These are phyloP conservation scores for Leishmania braziliensis DNA, from an alignment of 208 protist species.

Conservation along the genomic window DNA sequence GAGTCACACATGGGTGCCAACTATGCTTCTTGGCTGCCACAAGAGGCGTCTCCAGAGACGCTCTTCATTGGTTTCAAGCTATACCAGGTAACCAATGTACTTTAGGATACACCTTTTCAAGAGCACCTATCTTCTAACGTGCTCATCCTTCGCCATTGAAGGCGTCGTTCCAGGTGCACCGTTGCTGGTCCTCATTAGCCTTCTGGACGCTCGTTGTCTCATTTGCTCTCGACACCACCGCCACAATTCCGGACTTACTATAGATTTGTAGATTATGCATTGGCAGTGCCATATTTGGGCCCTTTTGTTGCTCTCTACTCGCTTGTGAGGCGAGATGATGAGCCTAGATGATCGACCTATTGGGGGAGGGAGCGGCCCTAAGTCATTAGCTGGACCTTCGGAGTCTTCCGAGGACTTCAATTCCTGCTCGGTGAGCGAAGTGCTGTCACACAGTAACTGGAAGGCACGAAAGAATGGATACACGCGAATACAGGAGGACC, in stretches of 20 bases:
- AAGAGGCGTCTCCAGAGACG: neutral
- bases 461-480: constrained; percentile 75
- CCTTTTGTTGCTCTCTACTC: constrained; percentile 3
- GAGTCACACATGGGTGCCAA: neutral
- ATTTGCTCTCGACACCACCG: neutral
- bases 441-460: constrained; percentile 74
- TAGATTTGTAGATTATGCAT: neutral
- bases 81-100: neutral
- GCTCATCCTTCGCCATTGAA: neutral
- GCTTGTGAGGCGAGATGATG: constrained; percentile 20
- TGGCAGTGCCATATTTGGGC: neutral
- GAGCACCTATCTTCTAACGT: neutral
- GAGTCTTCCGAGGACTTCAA: constrained; percentile 56
- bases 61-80: neutral
- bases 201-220: neutral
- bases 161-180: too few relatives aligned
- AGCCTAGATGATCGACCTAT: constrained; percentile 49
- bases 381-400: constrained; percentile 21
- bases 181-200: neutral
- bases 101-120: neutral
- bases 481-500: constrained; percentile 44
- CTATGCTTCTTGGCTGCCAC: neutral
- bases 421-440: constrained; percentile 39
- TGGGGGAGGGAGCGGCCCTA: constrained; percentile 27
- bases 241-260: neutral